Evolutionary conservation across 108 stramenopile species (phyloP).

Genomic region (Conticribra guillardii): DNA sequence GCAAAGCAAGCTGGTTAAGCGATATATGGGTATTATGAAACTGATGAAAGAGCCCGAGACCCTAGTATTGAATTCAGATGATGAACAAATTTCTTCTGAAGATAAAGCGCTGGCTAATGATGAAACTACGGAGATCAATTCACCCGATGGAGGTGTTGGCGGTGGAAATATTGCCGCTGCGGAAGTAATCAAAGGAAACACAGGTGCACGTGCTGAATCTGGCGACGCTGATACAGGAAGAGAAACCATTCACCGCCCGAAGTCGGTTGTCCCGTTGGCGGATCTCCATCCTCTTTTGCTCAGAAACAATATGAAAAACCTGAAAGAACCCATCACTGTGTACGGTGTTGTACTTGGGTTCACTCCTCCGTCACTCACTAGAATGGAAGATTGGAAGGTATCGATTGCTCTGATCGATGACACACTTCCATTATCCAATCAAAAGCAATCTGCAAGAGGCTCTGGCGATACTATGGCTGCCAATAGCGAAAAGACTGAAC

Average conservation of each 20-base stretch:
- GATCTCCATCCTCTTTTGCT: slow-evolving; percentile 16
- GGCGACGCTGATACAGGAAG: not conserved
- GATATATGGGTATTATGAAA: too few relatives aligned
- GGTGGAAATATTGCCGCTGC: too few relatives aligned
- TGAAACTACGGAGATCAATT: too few relatives aligned
- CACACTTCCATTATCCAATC: slow-evolving; percentile 34
- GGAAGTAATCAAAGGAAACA: slow-evolving; percentile 1
- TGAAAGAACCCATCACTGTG: slow-evolving; percentile 44
- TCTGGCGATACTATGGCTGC: slow-evolving; percentile 10
- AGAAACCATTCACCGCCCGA: slow-evolving; percentile 8
- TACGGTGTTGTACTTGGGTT: slow-evolving; percentile 71
- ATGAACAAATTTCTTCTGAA: too few relatives aligned
- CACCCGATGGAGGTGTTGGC: too few relatives aligned
- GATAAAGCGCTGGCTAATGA: too few relatives aligned
- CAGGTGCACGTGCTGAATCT: not conserved
- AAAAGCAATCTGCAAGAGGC: slow-evolving; percentile 5
- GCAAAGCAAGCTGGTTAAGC: too few relatives aligned
- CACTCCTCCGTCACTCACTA: slow-evolving; percentile 56
- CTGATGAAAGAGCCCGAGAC: too few relatives aligned
- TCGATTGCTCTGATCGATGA: slow-evolving; percentile 70
- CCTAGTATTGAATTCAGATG: too few relatives aligned
- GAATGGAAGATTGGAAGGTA: slow-evolving; percentile 71
- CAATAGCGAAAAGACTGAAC: slow-evolving; percentile 7
- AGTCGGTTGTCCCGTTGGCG: slow-evolving; percentile 13
- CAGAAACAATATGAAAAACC: slow-evolving; percentile 19